These are phyloP conservation scores for Globisporangium barbulae DNA, from an alignment of 352 stramenopile genomes.

Conservation along the genomic window DNA sequence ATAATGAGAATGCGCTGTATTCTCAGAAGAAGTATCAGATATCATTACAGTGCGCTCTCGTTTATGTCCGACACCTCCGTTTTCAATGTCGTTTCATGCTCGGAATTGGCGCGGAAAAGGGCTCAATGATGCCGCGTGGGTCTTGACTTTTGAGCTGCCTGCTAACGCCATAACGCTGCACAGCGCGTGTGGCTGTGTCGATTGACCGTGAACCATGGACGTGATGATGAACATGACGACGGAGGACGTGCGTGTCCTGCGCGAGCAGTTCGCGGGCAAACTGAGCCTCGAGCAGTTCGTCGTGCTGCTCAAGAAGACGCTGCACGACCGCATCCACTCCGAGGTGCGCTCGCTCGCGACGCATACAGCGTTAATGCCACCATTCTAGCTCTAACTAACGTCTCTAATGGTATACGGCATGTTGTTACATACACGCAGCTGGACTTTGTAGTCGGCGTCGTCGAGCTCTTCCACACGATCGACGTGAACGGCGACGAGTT, in stretches of 20 bases:
- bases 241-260: constrained; percentile 61
- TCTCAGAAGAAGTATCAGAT: background rate
- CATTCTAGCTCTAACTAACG: background rate
- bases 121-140: background rate
- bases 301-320: constrained; percentile 59
- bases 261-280: constrained; percentile 43
- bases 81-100: background rate
- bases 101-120: background rate
- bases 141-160: background rate
- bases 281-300: constrained; percentile 70
- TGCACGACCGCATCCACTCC: constrained; percentile 60
- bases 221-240: constrained; percentile 88
- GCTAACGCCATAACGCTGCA: too few species aligned
- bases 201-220: constrained; percentile 39
- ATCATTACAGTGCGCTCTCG: background rate
- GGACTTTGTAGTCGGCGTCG: constrained; percentile 79
- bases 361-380: background rate
- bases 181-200: background rate
- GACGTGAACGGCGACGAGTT: constrained; percentile 86
- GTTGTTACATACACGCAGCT: constrained; percentile 23
- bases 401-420: too few species aligned
- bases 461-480: constrained; percentile 89
- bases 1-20: background rate
- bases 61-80: too few species aligned
- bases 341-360: constrained; percentile 19